Base-by-base conservation (phyloP, 148 eudicot genomes). In the Nepenthes mirabilis region DNA sequence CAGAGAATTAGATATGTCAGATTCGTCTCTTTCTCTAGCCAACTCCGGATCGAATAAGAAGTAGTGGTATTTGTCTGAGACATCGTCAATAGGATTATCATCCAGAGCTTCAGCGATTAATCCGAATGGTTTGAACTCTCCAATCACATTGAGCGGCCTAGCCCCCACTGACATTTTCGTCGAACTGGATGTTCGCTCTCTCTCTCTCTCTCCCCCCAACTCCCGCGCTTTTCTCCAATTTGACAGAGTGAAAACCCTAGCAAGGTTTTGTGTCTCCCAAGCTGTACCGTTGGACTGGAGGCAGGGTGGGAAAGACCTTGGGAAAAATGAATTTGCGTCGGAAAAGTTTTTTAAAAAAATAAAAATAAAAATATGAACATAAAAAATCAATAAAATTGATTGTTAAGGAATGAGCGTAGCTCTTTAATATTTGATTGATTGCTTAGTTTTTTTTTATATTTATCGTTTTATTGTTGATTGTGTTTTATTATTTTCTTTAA, bases 41-140 rank as follows among this genome's bases (percentile, higher is more conserved):
- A 82, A 43, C 48, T 79, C 70, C 2, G 99, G 89, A 63, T 81
- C 79, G 65, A 88, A 89, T 11, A 93, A 75, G 69, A 84, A 89
- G 82, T 86, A 91, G 34, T 70, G 67, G 68, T 75, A 85, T 36
- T 80, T 77, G 43, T 75, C 75, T 35, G 67, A 5, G 59, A 70
- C 72, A 65, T 73, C 61, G 6, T 76, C 83, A 45, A 78, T 45
- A 8, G 87, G 74, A 52, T 80, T 75, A 0, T 95, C 99, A 68
- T 93, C 96, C 34, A 86, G 77, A 58, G 89, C 77, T 78, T 93
- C 99, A 9, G 91, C 91, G 36, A 87, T 72, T 48, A 93, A 37
- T 13, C 99, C 99, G 65, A 83, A 84, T 0, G 99, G 99, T 60
- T 83, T 93, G 82, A 93, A 93, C 68, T 89, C 96, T 56, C 84